Evolutionary conservation across 1,284 basidiomycete genomes (phyloP), one percentile per base, ranked within the genome.

Genomic region (Tilletia walkeri): DNA sequence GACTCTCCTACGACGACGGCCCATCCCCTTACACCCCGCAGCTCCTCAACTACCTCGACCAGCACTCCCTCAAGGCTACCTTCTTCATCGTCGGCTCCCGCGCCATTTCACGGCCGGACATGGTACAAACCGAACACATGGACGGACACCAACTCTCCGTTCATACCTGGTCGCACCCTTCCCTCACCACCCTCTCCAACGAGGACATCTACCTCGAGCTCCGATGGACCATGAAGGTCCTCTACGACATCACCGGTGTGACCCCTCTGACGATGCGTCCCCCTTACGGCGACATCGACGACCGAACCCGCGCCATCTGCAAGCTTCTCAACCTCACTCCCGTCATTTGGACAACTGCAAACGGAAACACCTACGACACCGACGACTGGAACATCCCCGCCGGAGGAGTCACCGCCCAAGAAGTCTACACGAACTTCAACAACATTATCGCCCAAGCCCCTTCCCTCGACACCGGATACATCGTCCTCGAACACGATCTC

Each of bases 21-120:
- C 95, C 94, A 65, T 89, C 88, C 66, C 88, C 88, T 24, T 93
- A 91, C 84, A 95, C 93, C 1, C 88, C 92, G n/a, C 86, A 79
- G 67, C 71, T 84, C 16, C 87, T 95, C 53, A 84, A 89, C 68
- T 93, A 88, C 81, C 86, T 97, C 67, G 83, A 87, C 65, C 83
- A 88, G 75, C 87, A 91, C 81, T 84, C 89, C 69, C 80, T 95
- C 76, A 87, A 85, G 30, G 89, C 93, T 4, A 96, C 94, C 2
- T 96, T 97, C 87, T 97, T 95, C 86, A 89, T 93, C 65, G 90
- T 96, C 24, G 94, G 94, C 68, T 95, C 93, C 41, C 92, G 94
- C 76, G 91, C 91, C 74, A 88, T 95, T 74, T 91, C 92, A 72
- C 88, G 89, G 70, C 91, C 94, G 4, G 82, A 87, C 18, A 88